Evolutionary conservation across 2,329 filamentous ascomycete species (phyloP).

Genomic region (Exophiala lecanii-corni): DNA sequence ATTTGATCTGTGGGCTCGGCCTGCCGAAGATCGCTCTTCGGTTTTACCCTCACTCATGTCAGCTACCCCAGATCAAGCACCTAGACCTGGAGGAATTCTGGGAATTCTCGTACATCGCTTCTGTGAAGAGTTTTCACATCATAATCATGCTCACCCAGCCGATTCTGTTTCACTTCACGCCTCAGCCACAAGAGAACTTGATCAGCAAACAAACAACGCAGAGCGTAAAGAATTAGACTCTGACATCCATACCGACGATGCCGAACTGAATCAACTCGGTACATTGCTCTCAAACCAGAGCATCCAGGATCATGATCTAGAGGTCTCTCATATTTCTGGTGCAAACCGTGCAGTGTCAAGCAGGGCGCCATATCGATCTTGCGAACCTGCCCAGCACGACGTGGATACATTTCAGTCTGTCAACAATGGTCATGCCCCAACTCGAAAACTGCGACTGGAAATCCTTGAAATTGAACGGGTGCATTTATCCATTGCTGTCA

Average conservation of each 20-base stretch:
- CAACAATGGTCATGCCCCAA: constrained; percentile 31
- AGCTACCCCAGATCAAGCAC: constrained; percentile 48
- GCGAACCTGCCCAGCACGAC: too few species aligned
- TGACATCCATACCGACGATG: constrained; percentile 2
- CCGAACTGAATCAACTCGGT: constrained; percentile 22
- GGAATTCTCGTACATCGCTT: constrained; percentile 65
- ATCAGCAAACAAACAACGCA: background rate
- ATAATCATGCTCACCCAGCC: constrained; percentile 2
- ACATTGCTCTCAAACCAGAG: constrained; percentile 20
- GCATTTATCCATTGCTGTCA: constrained; percentile 65
- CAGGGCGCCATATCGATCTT: too few species aligned
- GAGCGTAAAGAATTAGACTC: constrained; percentile 9
- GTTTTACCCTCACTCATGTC: constrained; percentile 19
- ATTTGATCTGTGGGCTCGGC: constrained; percentile 32
- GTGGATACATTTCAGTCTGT: too few species aligned
- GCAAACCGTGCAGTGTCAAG: too few species aligned
- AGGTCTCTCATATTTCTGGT: constrained; percentile 5
- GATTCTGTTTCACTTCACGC: constrained; percentile 4
- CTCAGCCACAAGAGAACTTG: constrained; percentile 1
- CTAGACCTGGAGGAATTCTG: constrained; percentile 59
- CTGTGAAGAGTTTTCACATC: constrained; percentile 44
- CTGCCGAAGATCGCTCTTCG: constrained; percentile 18
- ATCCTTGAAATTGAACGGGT: constrained; percentile 71
- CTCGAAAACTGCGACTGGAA: constrained; percentile 62
- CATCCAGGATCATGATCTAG: constrained; percentile 15